Evolutionary conservation across 257 asterid genomes (phyloP), one percentile per base, ranked within the genome.

Genomic region (Capsicum pubescens): DNA sequence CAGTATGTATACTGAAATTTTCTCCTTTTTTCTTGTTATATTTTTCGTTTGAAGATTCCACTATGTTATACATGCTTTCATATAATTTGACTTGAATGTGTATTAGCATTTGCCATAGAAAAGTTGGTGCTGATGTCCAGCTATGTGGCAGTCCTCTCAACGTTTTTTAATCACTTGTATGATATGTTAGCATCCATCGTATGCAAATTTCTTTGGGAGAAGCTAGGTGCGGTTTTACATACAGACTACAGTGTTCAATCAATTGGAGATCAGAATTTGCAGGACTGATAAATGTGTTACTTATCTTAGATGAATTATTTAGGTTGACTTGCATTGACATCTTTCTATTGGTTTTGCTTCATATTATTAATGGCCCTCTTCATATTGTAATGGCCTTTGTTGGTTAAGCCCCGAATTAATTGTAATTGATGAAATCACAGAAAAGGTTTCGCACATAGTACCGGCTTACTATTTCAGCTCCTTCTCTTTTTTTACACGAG

Each of bases 1-100:
- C 84, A 92, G 98, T 95, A 91, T 83, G 88, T 82, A 46, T 71
- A 50, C 63, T 61, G 84, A 69, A 32, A 69, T 42, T 72, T 80
- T 63, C 44, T 36, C 67, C 69, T 90, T 74, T 81, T 81, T 59
- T 78, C 63, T 52, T 69, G 50, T 32, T 54, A 13, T 76, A 13
- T 54, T 76, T 76, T 26, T 76, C 8, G 3, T 74, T 69, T 16
- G 55, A 69, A 19, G 61, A 74, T 50, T 74, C 42, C 16, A 52
- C 71, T 80, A 11, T 63, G 66, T 39, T 8, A 57, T 50, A 35
- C 52, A n/a, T 76, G 19, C 39, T 74, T 54, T 74, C 81, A 13
- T 74, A 74, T 74, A 5, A 50, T 74, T 44, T 9, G 44, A 50
- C 46, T 74, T 74, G n/a, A 32, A 32, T 15, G 60, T 19, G 13